These are phyloP conservation scores for Cyclotella kingstonii DNA, from an alignment of 108 stramenopile species.

Conservation along the genomic window DNA sequence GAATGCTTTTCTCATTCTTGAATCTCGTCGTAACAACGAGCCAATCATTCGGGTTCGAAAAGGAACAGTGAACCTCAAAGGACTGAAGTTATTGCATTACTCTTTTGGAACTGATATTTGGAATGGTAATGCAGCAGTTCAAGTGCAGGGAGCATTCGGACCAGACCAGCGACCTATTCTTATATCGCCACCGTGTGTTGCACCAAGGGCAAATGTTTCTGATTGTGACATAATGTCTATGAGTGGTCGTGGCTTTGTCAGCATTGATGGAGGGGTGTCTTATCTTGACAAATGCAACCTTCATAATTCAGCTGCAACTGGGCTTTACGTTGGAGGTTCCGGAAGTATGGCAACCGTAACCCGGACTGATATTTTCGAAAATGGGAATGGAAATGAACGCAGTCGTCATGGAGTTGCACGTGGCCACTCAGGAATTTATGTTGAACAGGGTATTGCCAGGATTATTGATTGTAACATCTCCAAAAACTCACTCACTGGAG, in stretches of 20 bases:
- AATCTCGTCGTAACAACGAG: constrained; percentile 53
- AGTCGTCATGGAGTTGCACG: constrained; percentile 64
- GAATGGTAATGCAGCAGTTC: constrained; percentile 84
- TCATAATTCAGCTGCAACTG: constrained; percentile 83
- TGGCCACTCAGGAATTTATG: constrained; percentile 77
- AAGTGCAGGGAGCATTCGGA: constrained; percentile 64
- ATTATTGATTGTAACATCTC: constrained; percentile 74
- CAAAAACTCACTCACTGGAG: constrained; percentile 71
- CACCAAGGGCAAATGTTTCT: constrained; percentile 51
- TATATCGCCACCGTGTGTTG: constrained; percentile 19
- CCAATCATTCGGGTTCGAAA: constrained; percentile 66
- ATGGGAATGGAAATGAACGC: constrained; percentile 65
- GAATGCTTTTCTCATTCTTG: constrained; percentile 53
- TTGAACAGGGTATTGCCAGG: constrained; percentile 75
- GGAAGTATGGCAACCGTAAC: constrained; percentile 54
- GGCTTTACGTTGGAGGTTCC: constrained; percentile 72
- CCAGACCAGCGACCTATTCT: constrained; percentile 30
- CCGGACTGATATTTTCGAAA: constrained; percentile 60
- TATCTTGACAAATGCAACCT: constrained; percentile 51
- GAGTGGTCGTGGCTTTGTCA: constrained; percentile 74
- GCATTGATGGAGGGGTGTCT: constrained; percentile 68
- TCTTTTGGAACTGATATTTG: constrained; percentile 70
- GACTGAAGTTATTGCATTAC: constrained; percentile 58
- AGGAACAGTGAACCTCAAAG: constrained; percentile 45
- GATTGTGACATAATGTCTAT: constrained; percentile 56